These are phyloP conservation scores for Diaporthe caulivora DNA, from an alignment of 2,329 filamentous ascomycete species.

Conservation along the genomic window DNA sequence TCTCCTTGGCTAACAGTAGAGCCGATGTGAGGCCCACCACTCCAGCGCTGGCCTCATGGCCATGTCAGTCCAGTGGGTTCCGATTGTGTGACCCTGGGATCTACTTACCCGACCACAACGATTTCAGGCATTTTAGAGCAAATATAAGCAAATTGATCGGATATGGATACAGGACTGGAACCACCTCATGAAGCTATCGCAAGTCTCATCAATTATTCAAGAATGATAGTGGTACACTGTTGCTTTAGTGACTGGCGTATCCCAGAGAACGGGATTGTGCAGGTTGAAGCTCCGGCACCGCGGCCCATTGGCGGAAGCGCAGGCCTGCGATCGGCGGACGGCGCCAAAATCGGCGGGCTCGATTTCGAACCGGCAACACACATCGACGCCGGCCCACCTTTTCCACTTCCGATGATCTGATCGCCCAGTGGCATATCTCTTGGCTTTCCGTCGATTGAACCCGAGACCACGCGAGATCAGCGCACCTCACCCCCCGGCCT, in stretches of 20 bases:
- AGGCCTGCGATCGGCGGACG: constrained; percentile 3
- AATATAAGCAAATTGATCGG: constrained; percentile 15
- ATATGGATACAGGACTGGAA: too few relatives aligned
- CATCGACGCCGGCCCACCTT: constrained; percentile 1
- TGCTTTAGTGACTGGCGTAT: too few relatives aligned
- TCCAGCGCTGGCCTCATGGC: constrained; percentile 53
- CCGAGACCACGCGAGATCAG: background rate
- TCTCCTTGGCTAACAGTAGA: constrained; percentile 59
- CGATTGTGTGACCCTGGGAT: background rate
- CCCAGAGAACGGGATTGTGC: background rate
- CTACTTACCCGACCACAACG: constrained; percentile 53
- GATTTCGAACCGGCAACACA: constrained; percentile 14
- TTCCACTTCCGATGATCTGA: background rate
- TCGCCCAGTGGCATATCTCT: background rate
- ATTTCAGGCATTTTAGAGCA: constrained; percentile 49
- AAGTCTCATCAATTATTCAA: background rate
- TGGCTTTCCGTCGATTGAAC: background rate
- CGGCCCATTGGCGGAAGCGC: constrained; percentile 14
- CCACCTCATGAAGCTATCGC: background rate
- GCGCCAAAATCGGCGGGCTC: constrained; percentile 25
- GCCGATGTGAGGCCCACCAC: constrained; percentile 66
- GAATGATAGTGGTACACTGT: background rate
- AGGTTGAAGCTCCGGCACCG: constrained; percentile 20
- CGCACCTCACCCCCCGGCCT: background rate
- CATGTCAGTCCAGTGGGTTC: background rate